A percentile compares a stretch with the other conserved stretches of the same genome.
phyloP scores from a whole-genome alignment of 257 asterid genomes.

The Petunia axillaris region DNA sequence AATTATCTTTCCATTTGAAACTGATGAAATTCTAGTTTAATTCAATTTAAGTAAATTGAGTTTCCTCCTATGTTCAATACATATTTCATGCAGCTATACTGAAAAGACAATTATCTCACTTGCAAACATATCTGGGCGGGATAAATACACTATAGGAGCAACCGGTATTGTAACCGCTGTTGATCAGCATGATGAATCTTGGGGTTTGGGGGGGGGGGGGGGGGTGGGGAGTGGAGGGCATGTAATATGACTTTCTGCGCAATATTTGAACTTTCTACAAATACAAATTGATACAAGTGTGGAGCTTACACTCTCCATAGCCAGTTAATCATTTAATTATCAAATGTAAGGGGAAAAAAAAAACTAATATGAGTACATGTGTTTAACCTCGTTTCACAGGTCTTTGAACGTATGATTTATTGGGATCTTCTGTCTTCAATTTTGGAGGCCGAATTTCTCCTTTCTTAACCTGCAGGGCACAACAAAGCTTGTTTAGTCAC shows the following conservation, averaged over 20 bases:
- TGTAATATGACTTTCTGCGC: not conserved
- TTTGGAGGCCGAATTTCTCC: conserved; percentile 98
- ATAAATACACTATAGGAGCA: too few relatives aligned
- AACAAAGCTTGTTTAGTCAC: not conserved
- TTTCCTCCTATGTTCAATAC: too few relatives aligned
- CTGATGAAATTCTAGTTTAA: too few relatives aligned
- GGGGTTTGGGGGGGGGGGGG: not conserved
- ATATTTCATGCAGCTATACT: too few relatives aligned
- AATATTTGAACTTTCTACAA: not conserved
- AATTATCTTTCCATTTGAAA: too few relatives aligned
- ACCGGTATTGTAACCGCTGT: too few relatives aligned
- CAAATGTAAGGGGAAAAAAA: not conserved
- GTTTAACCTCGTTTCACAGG: conserved; percentile 77
- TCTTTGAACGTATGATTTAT: conserved; percentile 94
- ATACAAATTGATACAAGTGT: conserved; percentile 8
- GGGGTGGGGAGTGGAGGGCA: too few relatives aligned
- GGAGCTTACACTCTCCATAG: not conserved
- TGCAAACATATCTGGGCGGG: too few relatives aligned
- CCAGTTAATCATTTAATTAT: not conserved
- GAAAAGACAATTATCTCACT: too few relatives aligned
- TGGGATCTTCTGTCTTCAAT: conserved; percentile 98
- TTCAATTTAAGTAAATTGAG: too few relatives aligned
- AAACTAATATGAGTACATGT: not conserved
- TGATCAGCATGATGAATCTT: too few relatives aligned
- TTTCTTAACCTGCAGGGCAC: conserved; percentile 64